Percentiles rank a stretch among this genome's conserved stretches.
Conservation (phyloP, 106 monocot genomes). For the Dendrobium officinale region DNA sequence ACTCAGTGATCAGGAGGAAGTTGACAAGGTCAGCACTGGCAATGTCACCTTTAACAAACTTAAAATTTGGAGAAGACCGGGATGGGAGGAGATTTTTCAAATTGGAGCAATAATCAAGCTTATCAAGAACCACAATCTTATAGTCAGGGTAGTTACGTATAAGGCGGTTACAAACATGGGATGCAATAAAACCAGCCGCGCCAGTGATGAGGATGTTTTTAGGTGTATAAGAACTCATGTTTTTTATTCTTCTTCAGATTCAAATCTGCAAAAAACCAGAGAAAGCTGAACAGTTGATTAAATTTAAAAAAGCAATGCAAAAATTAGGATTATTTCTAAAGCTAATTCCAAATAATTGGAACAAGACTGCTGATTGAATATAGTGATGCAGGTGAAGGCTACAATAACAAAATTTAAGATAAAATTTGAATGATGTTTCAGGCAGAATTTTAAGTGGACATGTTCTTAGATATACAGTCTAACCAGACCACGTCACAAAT, state of each 20-base stretch:
- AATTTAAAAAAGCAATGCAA: too few relatives aligned
- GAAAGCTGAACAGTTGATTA: background rate
- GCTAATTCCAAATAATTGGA: too few relatives aligned
- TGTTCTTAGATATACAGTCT: too few relatives aligned
- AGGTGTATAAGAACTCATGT: conserved; percentile 36
- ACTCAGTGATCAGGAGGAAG: conserved; percentile 60
- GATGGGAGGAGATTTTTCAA: conserved; percentile 72
- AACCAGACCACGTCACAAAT: too few relatives aligned
- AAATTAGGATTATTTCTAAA: too few relatives aligned
- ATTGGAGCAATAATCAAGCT: conserved; percentile 95
- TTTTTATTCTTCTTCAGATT: background rate
- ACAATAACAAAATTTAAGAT: too few relatives aligned
- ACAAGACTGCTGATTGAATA: too few relatives aligned
- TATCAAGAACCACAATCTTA: conserved; percentile 91
- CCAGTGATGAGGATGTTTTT: conserved; percentile 93
- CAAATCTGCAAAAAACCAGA: background rate
- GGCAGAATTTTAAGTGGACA: too few relatives aligned
- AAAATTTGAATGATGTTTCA: too few relatives aligned
- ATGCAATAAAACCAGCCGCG: conserved; percentile 89
- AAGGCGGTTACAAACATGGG: conserved; percentile 80
- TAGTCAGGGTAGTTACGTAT: conserved; percentile 67
- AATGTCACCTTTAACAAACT: conserved; percentile 89
- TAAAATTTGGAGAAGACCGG: conserved; percentile 60
- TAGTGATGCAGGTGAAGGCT: too few relatives aligned
- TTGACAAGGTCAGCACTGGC: conserved; percentile 88